phyloP scores from a whole-genome alignment of 2,329 filamentous ascomycete species.

The Trichoderma sp. region DNA sequence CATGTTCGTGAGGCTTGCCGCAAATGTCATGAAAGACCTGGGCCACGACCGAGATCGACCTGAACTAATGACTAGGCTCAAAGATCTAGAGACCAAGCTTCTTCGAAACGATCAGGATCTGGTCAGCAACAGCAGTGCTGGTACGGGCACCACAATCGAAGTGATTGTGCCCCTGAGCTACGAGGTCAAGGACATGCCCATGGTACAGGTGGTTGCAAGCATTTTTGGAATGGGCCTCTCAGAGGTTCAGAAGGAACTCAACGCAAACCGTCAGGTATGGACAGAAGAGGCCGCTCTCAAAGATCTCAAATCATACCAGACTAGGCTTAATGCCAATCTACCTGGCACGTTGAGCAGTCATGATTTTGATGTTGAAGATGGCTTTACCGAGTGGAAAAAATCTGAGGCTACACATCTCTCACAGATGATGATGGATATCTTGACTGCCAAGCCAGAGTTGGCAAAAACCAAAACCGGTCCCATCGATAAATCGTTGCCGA shows the following conservation, averaged over 20 bases:
- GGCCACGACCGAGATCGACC: slow-evolving; percentile 83
- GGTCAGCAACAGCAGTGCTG: slow-evolving; percentile 37
- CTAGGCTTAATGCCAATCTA: slow-evolving; percentile 79
- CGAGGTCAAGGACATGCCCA: slow-evolving; percentile 94
- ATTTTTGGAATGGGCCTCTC: slow-evolving; percentile 81
- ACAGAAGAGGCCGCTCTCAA: slow-evolving; percentile 87
- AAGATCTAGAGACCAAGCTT: slow-evolving; percentile 87
- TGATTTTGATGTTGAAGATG: slow-evolving; percentile 89
- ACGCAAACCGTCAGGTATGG: slow-evolving; percentile 78
- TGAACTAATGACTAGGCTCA: slow-evolving; percentile 77
- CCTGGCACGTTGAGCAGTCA: slow-evolving; percentile 74
- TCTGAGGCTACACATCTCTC: slow-evolving; percentile 84
- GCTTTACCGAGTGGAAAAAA: slow-evolving; percentile 88
- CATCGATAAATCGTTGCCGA: slow-evolving; percentile 57
- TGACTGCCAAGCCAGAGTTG: slow-evolving; percentile 82
- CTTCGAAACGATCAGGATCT: slow-evolving; percentile 93
- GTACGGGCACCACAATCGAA: slow-evolving; percentile 63
- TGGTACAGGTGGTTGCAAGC: slow-evolving; percentile 82
- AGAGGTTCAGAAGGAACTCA: slow-evolving; percentile 84
- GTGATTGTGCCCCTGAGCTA: slow-evolving; percentile 81
- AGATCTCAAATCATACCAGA: slow-evolving; percentile 92
- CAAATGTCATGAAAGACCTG: slow-evolving; percentile 75
- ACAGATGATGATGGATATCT: slow-evolving; percentile 88
- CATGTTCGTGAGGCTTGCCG: slow-evolving; percentile 86
- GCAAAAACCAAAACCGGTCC: slow-evolving; percentile 70